A percentile compares a stretch with the other conserved stretches of the same genome.
These are phyloP conservation scores for Geotrichum fermentans DNA, from an alignment of 1,139 yeast genomes.

Conservation along the genomic window DNA sequence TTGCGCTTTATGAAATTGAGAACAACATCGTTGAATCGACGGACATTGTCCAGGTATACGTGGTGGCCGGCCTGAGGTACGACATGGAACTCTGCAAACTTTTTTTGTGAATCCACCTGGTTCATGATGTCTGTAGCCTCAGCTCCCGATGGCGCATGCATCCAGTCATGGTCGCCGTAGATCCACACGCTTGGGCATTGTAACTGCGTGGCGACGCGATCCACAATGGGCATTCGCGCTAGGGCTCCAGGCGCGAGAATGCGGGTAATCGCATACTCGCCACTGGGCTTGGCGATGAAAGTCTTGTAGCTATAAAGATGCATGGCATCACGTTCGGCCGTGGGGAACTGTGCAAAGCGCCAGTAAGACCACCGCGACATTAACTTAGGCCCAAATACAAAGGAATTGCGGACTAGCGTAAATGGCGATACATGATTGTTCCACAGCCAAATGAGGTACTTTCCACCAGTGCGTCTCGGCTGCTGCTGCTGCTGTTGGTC, in stretches of 20 bases:
- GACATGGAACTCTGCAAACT: conserved; percentile 41
- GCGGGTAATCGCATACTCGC: conserved; percentile 61
- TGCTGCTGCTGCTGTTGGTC: neutral
- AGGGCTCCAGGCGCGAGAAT: conserved; percentile 69
- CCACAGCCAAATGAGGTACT: conserved; percentile 27
- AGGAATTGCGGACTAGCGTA: conserved; percentile 26
- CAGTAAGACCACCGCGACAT: conserved; percentile 30
- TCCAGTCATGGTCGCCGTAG: conserved; percentile 83
- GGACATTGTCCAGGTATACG: conserved; percentile 67
- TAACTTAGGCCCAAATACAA: conserved; percentile 31
- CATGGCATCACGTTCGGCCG: conserved; percentile 28
- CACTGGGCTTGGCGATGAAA: conserved; percentile 55
- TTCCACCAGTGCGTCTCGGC: conserved; percentile 1
- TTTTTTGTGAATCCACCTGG: conserved; percentile 24
- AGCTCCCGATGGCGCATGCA: conserved; percentile 72
- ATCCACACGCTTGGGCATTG: conserved; percentile 51
- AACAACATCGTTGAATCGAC: conserved; percentile 46
- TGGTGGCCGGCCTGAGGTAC: conserved; percentile 70
- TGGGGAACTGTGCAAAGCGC: conserved; percentile 28
- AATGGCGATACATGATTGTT: conserved; percentile 32
- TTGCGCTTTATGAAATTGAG: conserved; percentile 37
- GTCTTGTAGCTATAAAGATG: conserved; percentile 60
- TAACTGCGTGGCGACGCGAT: conserved; percentile 45
- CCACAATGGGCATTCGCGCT: conserved; percentile 69
- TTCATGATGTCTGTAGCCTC: conserved; percentile 45